phyloP scores from a whole-genome alignment of 1,139 yeast species.

The Spathaspora sp. region DNA sequence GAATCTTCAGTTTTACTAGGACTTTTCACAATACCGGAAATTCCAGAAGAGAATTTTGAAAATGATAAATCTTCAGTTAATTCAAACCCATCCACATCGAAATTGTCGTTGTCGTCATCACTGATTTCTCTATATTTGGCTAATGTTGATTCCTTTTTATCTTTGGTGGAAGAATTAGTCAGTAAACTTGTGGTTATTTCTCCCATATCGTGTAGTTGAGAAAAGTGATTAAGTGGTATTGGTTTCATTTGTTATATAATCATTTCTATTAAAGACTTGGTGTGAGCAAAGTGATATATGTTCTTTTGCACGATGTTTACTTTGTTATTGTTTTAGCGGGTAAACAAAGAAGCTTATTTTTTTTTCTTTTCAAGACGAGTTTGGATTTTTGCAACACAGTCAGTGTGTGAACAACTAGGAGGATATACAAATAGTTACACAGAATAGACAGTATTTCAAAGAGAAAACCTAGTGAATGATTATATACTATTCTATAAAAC shows the following conservation, averaged over 20 bases:
- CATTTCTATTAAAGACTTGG: constrained; percentile 4
- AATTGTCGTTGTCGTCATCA: constrained; percentile 11
- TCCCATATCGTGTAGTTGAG: constrained; percentile 9
- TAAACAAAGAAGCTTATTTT: background rate
- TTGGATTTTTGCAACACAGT: background rate
- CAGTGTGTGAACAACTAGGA: background rate
- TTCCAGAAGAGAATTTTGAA: constrained; percentile 38
- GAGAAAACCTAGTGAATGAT: too few species aligned
- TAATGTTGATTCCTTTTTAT: constrained; percentile 11
- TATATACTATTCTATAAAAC: too few species aligned
- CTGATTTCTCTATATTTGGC: constrained; percentile 17
- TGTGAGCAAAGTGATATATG: background rate
- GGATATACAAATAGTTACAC: too few species aligned
- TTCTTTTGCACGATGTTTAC: background rate
- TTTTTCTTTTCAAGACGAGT: background rate
- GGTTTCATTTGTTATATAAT: constrained; percentile 7
- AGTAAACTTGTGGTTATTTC: constrained; percentile 8
- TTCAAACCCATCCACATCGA: constrained; percentile 20
- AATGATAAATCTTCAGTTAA: constrained; percentile 33
- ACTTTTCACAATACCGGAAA: constrained; percentile 13
- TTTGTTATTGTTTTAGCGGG: background rate
- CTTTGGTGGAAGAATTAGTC: constrained; percentile 2
- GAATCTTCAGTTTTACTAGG: background rate
- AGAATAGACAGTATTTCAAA: background rate
- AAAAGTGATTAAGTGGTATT: constrained; percentile 8